Conservation (phyloP, 129 eudicot species). For the Dittrichia graveolens region DNA sequence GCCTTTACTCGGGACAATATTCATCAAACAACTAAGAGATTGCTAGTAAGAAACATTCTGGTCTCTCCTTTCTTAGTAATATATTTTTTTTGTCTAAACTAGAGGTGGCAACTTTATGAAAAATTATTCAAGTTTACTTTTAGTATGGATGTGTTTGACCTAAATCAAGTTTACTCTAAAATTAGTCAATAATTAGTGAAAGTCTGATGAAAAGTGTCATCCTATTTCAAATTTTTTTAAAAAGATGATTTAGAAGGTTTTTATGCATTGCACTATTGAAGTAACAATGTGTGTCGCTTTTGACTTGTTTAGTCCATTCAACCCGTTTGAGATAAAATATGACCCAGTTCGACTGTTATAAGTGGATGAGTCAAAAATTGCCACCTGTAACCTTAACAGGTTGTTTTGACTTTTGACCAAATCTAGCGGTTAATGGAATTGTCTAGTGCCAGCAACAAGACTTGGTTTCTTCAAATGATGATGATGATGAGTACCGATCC, state of each 20-base stretch:
- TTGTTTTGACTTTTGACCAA: constrained; percentile 6
- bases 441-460: constrained; percentile 71
- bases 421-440: constrained; percentile 6
- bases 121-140: too few species aligned
- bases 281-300: too few species aligned
- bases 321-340: not conserved
- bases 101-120: not conserved
- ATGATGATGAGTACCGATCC: constrained; percentile 91
- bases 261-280: too few species aligned
- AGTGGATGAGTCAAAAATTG: not conserved
- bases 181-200: too few species aligned
- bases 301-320: too few species aligned
- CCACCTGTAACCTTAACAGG: not conserved
- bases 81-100: not conserved
- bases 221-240: too few species aligned
- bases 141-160: too few species aligned
- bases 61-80: too few species aligned
- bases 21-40: constrained; percentile 61
- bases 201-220: too few species aligned
- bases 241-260: too few species aligned
- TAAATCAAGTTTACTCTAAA: too few species aligned
- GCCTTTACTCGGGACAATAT: constrained; percentile 41
- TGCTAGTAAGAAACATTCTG: constrained; percentile 55
- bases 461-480: constrained; percentile 64
- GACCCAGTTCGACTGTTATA: not conserved